Percentiles rank a stretch among this genome's conserved stretches.
Evolutionary conservation across 306 rosid species (phyloP).

Genomic region (Sphenostylis stenocarpa): DNA sequence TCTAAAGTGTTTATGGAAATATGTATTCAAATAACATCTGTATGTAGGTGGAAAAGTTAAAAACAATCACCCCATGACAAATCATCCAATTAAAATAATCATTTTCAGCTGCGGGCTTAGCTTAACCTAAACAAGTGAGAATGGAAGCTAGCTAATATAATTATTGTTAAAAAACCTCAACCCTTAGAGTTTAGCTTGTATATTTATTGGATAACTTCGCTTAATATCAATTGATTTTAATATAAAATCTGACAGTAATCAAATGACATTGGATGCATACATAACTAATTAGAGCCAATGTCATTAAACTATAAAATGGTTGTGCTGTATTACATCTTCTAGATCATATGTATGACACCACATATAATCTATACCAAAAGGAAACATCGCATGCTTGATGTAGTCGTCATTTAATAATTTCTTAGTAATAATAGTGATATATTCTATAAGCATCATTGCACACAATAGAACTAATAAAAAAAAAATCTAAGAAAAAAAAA

Average conservation of each 20-base stretch:
- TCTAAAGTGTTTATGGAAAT: background rate
- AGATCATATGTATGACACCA: slow-evolving; percentile 18
- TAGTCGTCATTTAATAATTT: background rate
- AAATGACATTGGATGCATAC: slow-evolving; percentile 28
- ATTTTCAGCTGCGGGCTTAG: slow-evolving; percentile 11
- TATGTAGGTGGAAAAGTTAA: background rate
- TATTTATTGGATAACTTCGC: no score
- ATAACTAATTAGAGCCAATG: slow-evolving; percentile 9
- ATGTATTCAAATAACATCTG: background rate
- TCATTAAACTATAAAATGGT: slow-evolving; percentile 9
- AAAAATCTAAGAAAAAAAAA: slow-evolving; percentile 11
- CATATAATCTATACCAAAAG: slow-evolving; percentile 23
- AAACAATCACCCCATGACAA: background rate
- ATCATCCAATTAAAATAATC: background rate
- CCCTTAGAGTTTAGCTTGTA: no score
- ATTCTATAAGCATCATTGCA: background rate
- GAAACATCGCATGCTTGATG: background rate
- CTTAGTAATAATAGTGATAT: background rate
- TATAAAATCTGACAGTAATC: background rate
- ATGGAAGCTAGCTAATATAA: slow-evolving; percentile 5
- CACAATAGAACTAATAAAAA: slow-evolving; percentile 6
- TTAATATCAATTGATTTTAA: no score
- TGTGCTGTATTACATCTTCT: background rate
- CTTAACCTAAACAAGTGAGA: background rate
- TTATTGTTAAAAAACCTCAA: no score